Evolutionary conservation across 257 asterid species (phyloP).

Genomic region (Nicotiana sylvestris): DNA sequence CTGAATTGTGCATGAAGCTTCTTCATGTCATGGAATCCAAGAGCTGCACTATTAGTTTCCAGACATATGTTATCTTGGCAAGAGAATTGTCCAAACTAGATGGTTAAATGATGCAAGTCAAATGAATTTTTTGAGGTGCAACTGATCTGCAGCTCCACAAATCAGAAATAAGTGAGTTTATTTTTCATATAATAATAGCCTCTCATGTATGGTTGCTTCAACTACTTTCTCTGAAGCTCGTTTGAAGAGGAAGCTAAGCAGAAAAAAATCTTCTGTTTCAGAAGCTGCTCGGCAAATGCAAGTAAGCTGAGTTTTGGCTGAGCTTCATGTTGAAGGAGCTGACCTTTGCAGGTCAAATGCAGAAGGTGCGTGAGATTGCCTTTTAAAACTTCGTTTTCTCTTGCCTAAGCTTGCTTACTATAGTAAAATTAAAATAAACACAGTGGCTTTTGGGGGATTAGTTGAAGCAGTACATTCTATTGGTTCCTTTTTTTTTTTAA

Average conservation of each 20-base stretch:
- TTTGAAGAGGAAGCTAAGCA: constrained; percentile 1
- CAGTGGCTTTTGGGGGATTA: not conserved
- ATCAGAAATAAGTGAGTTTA: not conserved
- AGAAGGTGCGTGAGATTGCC: not conserved
- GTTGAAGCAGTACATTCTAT: not conserved
- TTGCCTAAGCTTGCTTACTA: not conserved
- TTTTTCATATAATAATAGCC: not conserved
- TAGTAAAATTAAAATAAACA: not conserved
- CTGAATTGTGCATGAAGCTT: constrained; percentile 57
- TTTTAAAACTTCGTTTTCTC: not conserved
- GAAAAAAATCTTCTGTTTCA: constrained; percentile 7
- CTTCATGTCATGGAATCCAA: constrained; percentile 57
- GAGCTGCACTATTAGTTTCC: constrained; percentile 48
- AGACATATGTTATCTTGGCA: constrained; percentile 47
- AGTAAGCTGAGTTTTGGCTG: constrained; percentile 5
- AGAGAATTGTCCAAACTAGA: constrained; percentile 53
- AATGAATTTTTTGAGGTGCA: constrained; percentile 2
- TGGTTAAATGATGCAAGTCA: not conserved
- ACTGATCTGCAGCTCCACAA: not conserved
- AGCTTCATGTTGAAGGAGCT: constrained; percentile 3
- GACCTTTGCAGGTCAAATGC: constrained; percentile 9
- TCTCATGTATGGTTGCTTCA: constrained; percentile 3
- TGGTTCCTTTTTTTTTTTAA: not conserved
- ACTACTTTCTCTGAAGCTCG: not conserved
- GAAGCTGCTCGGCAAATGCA: not conserved